phyloP scores from a whole-genome alignment of 257 asterid genomes.

The Eustoma russellianum region DNA sequence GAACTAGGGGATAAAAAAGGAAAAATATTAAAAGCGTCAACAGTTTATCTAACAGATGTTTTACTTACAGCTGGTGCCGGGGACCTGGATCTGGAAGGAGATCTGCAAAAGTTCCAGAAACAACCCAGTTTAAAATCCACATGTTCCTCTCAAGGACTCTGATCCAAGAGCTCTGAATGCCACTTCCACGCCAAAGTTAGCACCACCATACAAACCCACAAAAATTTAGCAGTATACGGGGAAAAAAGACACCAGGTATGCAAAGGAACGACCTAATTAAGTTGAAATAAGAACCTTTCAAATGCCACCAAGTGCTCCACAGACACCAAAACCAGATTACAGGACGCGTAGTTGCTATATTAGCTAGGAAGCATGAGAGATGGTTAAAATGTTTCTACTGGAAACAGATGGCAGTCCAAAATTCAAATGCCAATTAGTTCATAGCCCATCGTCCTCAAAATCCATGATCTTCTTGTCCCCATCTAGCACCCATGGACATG shows the following conservation, averaged over 20 bases:
- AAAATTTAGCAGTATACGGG: slow-evolving; percentile 27
- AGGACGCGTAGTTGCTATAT: background rate
- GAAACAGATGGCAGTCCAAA: slow-evolving; percentile 46
- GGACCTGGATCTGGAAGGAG: slow-evolving; percentile 93
- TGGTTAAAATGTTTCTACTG: slow-evolving; percentile 37
- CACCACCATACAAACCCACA: slow-evolving; percentile 48
- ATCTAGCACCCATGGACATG: slow-evolving; percentile 92
- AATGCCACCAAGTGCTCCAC: slow-evolving; percentile 21
- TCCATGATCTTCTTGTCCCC: slow-evolving; percentile 76
- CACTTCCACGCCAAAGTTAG: slow-evolving; percentile 70
- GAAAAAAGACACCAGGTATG: slow-evolving; percentile 9
- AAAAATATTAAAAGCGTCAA: slow-evolving; percentile 2
- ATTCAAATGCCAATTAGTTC: slow-evolving; percentile 57
- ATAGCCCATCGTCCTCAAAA: slow-evolving; percentile 67
- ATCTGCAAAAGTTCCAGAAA: slow-evolving; percentile 99
- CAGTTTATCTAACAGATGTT: slow-evolving; percentile 1
- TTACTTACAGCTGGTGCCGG: slow-evolving; percentile 83
- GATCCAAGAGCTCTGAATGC: slow-evolving; percentile 78
- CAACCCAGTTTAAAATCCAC: slow-evolving; percentile 88
- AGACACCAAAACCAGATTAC: slow-evolving; percentile 27
- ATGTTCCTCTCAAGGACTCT: slow-evolving; percentile 63
- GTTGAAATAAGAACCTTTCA: slow-evolving; percentile 24
- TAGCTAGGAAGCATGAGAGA: slow-evolving; percentile 3
- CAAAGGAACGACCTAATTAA: slow-evolving; percentile 30
- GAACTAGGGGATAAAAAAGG: too few relatives aligned